A percentile compares a stretch with the other conserved stretches of the same genome.
phyloP scores from a whole-genome alignment of 208 protist species.

The Acanthamoeba sp. region DNA sequence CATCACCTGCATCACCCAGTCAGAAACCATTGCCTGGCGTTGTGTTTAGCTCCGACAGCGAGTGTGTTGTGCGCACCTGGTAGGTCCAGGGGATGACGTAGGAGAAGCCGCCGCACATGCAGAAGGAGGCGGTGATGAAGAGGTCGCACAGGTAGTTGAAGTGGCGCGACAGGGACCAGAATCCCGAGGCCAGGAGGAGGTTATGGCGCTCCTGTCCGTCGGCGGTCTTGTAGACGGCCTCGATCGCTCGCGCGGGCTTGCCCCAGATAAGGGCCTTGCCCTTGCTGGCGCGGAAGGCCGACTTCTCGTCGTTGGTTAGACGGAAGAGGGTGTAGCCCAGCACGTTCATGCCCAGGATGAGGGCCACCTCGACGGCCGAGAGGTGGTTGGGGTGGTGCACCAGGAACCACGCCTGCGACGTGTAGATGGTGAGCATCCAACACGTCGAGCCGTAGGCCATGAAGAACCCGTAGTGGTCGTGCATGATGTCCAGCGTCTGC shows the following conservation, averaged over 20 bases:
- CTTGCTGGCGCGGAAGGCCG: constrained; percentile 82
- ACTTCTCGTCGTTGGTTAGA: constrained; percentile 86
- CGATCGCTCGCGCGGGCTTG: constrained; percentile 87
- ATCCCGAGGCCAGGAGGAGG: constrained; percentile 95
- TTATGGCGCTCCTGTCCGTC: constrained; percentile 80
- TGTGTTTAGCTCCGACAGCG: neutral
- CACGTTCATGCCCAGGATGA: constrained; percentile 77
- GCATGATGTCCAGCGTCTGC: constrained; percentile 97
- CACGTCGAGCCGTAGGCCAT: constrained; percentile 95
- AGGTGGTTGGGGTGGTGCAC: constrained; percentile 78
- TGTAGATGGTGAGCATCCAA: constrained; percentile 97
- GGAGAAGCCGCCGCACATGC: constrained; percentile 85
- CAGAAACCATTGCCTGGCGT: neutral
- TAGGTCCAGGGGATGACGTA: constrained; percentile 95
- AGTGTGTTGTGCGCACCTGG: constrained; percentile 90
- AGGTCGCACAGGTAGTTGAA: constrained; percentile 97
- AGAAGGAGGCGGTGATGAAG: constrained; percentile 84
- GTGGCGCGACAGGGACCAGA: constrained; percentile 97
- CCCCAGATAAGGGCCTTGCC: constrained; percentile 84
- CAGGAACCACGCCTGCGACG: constrained; percentile 95
- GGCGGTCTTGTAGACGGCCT: constrained; percentile 88
- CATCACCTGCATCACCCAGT: neutral
- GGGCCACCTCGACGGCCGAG: neutral
- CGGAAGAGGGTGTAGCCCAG: constrained; percentile 88
- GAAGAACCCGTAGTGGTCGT: constrained; percentile 97